These are phyloP conservation scores for Corrigiola litoralis DNA, from an alignment of 179 eudicot genomes.

Conservation along the genomic window DNA sequence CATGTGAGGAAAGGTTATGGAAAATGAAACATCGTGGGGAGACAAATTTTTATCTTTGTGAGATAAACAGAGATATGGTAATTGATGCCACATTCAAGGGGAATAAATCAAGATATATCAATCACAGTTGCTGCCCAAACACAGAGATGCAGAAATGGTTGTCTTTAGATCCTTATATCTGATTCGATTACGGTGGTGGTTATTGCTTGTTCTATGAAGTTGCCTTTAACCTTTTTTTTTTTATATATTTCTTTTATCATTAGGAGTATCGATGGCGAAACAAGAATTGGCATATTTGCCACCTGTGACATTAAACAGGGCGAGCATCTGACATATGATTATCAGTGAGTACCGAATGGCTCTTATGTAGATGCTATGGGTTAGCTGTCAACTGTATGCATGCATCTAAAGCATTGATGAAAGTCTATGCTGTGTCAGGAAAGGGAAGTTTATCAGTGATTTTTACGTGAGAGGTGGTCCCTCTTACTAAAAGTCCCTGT, in stretches of 20 bases:
- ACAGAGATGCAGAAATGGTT: constrained; percentile 99
- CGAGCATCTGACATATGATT: constrained; percentile 93
- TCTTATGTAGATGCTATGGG: not conserved
- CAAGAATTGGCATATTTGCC: constrained; percentile 96
- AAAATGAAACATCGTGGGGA: constrained; percentile 88
- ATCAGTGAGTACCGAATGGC: constrained; percentile 54
- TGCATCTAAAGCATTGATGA: not conserved
- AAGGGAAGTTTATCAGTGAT: no score
- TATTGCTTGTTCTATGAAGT: constrained; percentile 12
- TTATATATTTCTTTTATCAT: no score
- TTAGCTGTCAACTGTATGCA: constrained; percentile 2
- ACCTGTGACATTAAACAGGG: constrained; percentile 79
- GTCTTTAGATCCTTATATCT: constrained; percentile 18
- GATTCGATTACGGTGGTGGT: constrained; percentile 4
- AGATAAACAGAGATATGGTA: constrained; percentile 96
- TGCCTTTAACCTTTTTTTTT: constrained; percentile 13
- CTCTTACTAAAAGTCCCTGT: no score
- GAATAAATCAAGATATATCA: constrained; percentile 94
- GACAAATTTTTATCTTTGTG: constrained; percentile 94
- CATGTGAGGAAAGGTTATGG: constrained; percentile 97
- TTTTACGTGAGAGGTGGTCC: no score
- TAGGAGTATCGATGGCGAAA: constrained; percentile 96
- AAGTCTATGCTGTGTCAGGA: no score
- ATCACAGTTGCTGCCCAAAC: constrained; percentile 94
- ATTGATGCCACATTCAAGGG: constrained; percentile 98